Evolutionary conservation across 1,284 basidiomycete species (phyloP), one percentile per base, ranked within the genome.

Genomic region (Malassezia yamatoensis): DNA sequence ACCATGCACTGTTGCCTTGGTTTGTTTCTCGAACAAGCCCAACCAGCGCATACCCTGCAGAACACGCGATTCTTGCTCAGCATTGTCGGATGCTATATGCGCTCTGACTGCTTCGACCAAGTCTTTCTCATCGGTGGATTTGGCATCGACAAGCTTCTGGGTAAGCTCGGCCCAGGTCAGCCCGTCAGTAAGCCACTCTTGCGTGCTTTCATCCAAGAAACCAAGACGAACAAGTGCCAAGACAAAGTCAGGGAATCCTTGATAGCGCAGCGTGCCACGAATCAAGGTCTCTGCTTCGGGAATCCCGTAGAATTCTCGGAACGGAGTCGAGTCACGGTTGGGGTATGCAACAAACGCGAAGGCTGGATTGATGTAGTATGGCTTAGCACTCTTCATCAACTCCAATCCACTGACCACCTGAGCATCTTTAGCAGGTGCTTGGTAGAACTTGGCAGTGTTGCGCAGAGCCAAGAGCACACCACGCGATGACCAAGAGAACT

Each of bases 221-320:
- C 90, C 90, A 51, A 96, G 79, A 71, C 88, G 81, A 48, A 94
- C 90, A 61, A 96, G 82, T 6, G 85, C 84, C 68, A 83, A 83
- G 76, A 98, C 85, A 76, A 98, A 94, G 77, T 88, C 86, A n/a
- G 90, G 90, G 88, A 96, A 96, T 58, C 91, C 91, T 75, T 91
- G 88, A 80, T 93, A 98, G 71, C 94, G 82, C 75, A 98, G 80
- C 7, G 94, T 98, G 43, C 94, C 93, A 45, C 94, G 83, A 56
- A 96, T 81, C 56, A 93, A 81, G 10, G 89, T 93, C 79, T 96
- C 83, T 15, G 88, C 88, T 77, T 98, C 93, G 15, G 88, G 88
- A 66, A 99, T 94, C 67, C 82, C 79, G 80, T 99, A 99, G 75
- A 81, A 82, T 33, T 80, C 78, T 2, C 81, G 81, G 83, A 93